These are phyloP conservation scores for Yamagishiella unicocca DNA, from an alignment of 139 green algal species.

Conservation along the genomic window DNA sequence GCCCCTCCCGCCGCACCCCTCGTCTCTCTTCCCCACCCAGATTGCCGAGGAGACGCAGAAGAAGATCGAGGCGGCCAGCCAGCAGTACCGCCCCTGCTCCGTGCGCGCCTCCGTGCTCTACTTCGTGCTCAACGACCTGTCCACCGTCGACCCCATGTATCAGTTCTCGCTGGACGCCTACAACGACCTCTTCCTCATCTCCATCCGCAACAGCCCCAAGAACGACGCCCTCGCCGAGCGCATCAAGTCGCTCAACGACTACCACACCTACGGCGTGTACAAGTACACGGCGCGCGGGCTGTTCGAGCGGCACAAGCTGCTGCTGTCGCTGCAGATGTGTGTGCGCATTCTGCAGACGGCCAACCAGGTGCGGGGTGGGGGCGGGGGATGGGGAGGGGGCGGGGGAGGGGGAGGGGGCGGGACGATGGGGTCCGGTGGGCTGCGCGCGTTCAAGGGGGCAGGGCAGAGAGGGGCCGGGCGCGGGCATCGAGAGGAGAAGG, in stretches of 20 bases:
- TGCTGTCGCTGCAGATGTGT: conserved; percentile 91
- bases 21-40: conserved; percentile 40
- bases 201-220: conserved; percentile 66
- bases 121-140: conserved; percentile 88
- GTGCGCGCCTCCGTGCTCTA: conserved; percentile 82
- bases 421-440: too few species aligned
- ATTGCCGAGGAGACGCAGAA: conserved; percentile 80
- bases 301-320: conserved; percentile 92
- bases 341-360: conserved; percentile 74
- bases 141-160: conserved; percentile 89
- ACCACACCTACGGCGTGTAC: conserved; percentile 91
- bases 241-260: conserved; percentile 88
- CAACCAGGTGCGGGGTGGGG: conserved; percentile 46
- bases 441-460: too few species aligned
- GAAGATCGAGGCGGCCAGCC: conserved; percentile 80
- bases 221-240: conserved; percentile 74
- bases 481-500: too few species aligned
- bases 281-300: conserved; percentile 87
- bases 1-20: background rate
- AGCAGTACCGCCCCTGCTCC: conserved; percentile 78
- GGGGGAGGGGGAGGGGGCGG: too few species aligned
- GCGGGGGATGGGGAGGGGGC: too few species aligned
- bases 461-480: too few species aligned
- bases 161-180: conserved; percentile 93
- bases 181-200: conserved; percentile 84